Conservation (phyloP, 2,329 filamentous ascomycete genomes). For the Colletotrichum sp. region DNA sequence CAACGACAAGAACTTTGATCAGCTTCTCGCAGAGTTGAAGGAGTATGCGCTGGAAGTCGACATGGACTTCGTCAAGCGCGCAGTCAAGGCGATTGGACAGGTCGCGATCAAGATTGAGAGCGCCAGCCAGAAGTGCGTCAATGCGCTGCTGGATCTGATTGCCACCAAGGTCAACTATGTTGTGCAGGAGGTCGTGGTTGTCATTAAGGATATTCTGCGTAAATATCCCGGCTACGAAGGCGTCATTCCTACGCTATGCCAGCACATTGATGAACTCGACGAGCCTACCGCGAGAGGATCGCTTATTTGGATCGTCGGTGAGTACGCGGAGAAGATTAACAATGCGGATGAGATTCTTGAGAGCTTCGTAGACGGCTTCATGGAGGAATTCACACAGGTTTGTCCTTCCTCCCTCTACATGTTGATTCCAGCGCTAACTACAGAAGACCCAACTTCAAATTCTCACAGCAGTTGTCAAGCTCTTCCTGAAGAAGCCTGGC, state of each 20-base stretch:
- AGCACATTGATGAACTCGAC: slow-evolving; percentile 96
- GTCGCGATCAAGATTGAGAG: slow-evolving; percentile 98
- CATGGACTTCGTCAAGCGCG: slow-evolving; percentile 96
- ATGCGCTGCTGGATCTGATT: slow-evolving; percentile 90
- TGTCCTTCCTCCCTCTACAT: slow-evolving; percentile 27
- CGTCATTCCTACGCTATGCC: slow-evolving; percentile 94
- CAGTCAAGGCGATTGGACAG: slow-evolving; percentile 95
- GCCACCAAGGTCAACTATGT: slow-evolving; percentile 99
- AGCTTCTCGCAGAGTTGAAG: slow-evolving; percentile 90
- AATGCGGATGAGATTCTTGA: slow-evolving; percentile 95
- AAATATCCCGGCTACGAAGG: slow-evolving; percentile 98
- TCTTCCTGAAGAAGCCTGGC: slow-evolving; percentile 96
- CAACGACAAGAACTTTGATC: slow-evolving; percentile 95
- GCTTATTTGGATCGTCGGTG: slow-evolving; percentile 98
- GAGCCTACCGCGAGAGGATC: slow-evolving; percentile 90
- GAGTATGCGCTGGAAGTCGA: slow-evolving; percentile 98
- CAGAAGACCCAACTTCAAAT: slow-evolving; percentile 93
- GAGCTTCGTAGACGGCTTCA: slow-evolving; percentile 91
- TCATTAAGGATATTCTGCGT: slow-evolving; percentile 97
- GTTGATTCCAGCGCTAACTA: slow-evolving; percentile 14
- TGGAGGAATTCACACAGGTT: slow-evolving; percentile 95
- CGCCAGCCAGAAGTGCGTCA: slow-evolving; percentile 94
- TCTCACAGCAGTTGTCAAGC: slow-evolving; percentile 93
- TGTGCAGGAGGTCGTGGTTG: slow-evolving; percentile 97
- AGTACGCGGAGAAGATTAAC: slow-evolving; percentile 98